Evolutionary conservation across 805 yeast genomes (phyloP), one percentile per base, ranked within the genome.

Genomic region (Candida germanica): DNA sequence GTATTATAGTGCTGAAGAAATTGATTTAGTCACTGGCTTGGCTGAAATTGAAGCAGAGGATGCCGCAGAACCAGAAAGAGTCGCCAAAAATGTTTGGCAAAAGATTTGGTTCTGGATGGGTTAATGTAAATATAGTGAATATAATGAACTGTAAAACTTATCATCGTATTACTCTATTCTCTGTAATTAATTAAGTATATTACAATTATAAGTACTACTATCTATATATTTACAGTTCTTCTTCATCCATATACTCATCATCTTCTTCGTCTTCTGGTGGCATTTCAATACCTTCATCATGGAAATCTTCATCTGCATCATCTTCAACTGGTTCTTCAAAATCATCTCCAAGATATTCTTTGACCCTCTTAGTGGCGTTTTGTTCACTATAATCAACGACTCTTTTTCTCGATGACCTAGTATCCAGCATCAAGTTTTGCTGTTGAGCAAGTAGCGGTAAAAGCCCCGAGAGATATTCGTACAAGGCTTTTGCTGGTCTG

Each of bases 11-110:
- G 56, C 69, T 3, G 76, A 72, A 22, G 75, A 78, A 38, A 66
- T 82, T 39, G 87, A 82, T 48, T 75, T 79, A 24, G 50, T 69
- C 35, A 70, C 78, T 1, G 87, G 86, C 16, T 61, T 81, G 40
- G 80, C 68, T 21, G 73, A 73, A 46, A 72, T 73, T 23, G 86
- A 80, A 54, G 75, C 66, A 38, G 75, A 73, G 38, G 71, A 70
- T 32, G 64, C 62, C 14, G 56, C 46, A 19, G 54, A 59, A 27
- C 61, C 61, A 16, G 61, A 60, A 22, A 61, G 64, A 24, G 51
- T 63, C n/a, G 64, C 75, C 9, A 55, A 50, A 38, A 74, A 73
- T 48, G 22, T 50, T 26, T 11, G 59, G 15, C 67, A 72, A 43
- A 68, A 52, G 37, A 33, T 73, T n/a, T 73, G 77, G 76, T 69